These are phyloP conservation scores for Thuja plicata DNA, from an alignment of 83 land plant species.

Conservation along the genomic window DNA sequence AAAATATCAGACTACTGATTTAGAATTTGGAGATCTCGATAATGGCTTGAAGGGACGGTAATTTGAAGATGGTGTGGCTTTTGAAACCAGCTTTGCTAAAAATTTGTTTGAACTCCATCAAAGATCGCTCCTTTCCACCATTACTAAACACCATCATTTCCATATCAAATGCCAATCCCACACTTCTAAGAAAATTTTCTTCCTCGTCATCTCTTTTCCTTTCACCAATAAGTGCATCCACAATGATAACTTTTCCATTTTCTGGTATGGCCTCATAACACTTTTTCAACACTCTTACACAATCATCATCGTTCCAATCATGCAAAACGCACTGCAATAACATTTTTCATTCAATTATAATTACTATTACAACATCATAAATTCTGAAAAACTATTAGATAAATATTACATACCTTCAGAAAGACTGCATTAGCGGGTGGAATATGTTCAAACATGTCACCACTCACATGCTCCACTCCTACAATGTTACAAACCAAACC, in stretches of 20 bases:
- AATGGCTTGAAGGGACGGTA: background rate
- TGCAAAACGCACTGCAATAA: too few species aligned
- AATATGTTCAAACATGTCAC: constrained; percentile 70
- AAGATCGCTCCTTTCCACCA: constrained; percentile 41
- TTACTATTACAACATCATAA: too few species aligned
- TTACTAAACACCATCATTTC: constrained; percentile 27
- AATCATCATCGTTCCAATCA: too few species aligned
- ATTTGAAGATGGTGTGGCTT: constrained; percentile 12
- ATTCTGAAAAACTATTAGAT: too few species aligned
- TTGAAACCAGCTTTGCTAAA: constrained; percentile 28
- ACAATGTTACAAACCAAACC: background rate
- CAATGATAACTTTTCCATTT: constrained; percentile 35
- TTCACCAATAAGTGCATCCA: background rate
- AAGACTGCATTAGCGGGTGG: constrained; percentile 64
- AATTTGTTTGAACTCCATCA: constrained; percentile 26
- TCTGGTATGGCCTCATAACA: too few species aligned
- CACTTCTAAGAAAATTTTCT: constrained; percentile 7
- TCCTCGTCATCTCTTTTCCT: constrained; percentile 1
- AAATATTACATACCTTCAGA: constrained; percentile 57
- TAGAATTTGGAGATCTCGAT: background rate
- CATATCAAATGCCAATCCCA: constrained; percentile 33
- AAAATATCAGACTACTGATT: too few species aligned
- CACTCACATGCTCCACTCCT: constrained; percentile 76
- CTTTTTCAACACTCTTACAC: too few species aligned
- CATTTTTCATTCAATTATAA: too few species aligned